These are phyloP conservation scores for Arabis hirsuta DNA, from an alignment of 345 rosid genomes.

Conservation along the genomic window DNA sequence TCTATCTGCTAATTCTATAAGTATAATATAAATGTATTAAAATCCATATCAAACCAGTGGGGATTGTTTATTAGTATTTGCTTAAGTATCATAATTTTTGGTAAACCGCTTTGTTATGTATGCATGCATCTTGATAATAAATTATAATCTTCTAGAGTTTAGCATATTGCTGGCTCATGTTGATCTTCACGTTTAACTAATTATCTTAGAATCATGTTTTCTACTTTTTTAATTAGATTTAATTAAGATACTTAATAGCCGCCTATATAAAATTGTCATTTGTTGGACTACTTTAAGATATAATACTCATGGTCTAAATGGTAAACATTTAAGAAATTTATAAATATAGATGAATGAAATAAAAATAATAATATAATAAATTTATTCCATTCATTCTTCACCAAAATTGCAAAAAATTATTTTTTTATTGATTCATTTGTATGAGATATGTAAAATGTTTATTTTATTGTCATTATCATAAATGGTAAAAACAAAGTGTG, in stretches of 20 bases:
- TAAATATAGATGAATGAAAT: too few relatives aligned
- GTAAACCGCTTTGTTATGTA: neutral
- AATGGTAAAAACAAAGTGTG: too few relatives aligned
- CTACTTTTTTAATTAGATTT: neutral
- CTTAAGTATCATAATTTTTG: conserved; percentile 16
- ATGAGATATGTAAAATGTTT: too few relatives aligned
- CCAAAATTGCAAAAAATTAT: too few relatives aligned
- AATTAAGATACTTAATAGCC: conserved; percentile 17
- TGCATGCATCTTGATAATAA: conserved; percentile 27
- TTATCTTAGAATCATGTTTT: neutral
- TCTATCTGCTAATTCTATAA: neutral
- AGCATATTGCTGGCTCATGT: conserved; percentile 3
- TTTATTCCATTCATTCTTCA: too few relatives aligned
- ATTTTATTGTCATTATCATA: too few relatives aligned
- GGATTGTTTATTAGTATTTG: neutral
- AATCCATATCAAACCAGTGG: neutral
- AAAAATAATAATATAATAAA: too few relatives aligned
- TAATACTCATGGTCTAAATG: neutral
- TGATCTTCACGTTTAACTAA: conserved; percentile 31
- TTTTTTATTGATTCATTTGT: too few relatives aligned
- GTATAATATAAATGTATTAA: neutral
- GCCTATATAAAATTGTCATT: conserved; percentile 12
- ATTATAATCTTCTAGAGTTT: neutral
- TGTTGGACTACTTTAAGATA: neutral
- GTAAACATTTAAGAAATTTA: too few relatives aligned